Percentiles rank a stretch among this genome's conserved stretches.
These are phyloP conservation scores for Diospyros lotus DNA, from an alignment of 148 eudicot genomes.

Conservation along the genomic window DNA sequence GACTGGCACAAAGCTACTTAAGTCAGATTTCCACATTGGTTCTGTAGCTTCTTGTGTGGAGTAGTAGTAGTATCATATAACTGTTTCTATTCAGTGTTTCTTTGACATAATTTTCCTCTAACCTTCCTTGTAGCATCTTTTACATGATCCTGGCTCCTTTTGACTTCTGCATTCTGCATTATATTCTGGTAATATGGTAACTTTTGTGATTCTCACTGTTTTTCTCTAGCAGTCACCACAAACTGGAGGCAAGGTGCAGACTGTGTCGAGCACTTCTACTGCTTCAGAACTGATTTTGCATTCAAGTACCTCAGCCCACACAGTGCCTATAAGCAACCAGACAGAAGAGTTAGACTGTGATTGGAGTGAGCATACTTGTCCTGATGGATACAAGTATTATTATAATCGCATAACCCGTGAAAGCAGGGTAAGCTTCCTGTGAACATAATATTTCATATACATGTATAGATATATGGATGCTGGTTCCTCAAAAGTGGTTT, in stretches of 20 bases:
- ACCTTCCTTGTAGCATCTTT: not conserved
- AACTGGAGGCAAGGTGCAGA: conserved; percentile 23
- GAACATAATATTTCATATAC: not conserved
- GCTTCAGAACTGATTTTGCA: conserved; percentile 18
- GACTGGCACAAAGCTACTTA: not conserved
- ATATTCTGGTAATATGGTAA: too few relatives aligned
- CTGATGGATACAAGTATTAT: conserved; percentile 78
- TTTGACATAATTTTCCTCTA: not conserved
- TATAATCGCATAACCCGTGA: conserved; percentile 75
- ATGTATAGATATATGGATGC: not conserved
- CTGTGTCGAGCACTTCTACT: conserved; percentile 19
- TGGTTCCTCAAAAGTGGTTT: not conserved
- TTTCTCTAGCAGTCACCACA: conserved; percentile 26
- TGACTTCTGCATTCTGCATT: conserved; percentile 1
- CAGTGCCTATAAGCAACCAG: conserved; percentile 18
- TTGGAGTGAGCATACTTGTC: conserved; percentile 93
- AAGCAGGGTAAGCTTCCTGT: conserved; percentile 59
- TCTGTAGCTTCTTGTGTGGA: not conserved
- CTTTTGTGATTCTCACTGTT: not conserved
- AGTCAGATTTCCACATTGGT: not conserved
- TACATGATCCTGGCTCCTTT: conserved; percentile 1
- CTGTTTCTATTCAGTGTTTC: not conserved
- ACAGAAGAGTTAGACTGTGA: conserved; percentile 52
- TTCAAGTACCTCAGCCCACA: conserved; percentile 19
- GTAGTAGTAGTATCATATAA: not conserved